phyloP scores from a whole-genome alignment of 2,329 filamentous ascomycete species.

The Cercospora beticola region DNA sequence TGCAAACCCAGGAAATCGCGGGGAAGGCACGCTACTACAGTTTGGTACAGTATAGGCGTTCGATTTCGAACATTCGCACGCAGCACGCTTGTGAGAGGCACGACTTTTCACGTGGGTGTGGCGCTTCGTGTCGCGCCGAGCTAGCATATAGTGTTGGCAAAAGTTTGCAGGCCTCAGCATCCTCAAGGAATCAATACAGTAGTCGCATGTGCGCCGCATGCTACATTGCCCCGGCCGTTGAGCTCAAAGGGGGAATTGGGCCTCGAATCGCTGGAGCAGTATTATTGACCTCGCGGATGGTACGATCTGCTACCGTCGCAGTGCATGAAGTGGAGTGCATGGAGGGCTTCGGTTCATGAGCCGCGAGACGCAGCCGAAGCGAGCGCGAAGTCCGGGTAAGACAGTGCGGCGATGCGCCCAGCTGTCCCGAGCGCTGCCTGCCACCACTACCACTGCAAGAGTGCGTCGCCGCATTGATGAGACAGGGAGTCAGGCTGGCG shows the following conservation, averaged over 20 bases:
- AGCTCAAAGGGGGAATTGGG: conserved; percentile 13
- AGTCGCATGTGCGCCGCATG: conserved; percentile 7
- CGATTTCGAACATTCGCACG: background rate
- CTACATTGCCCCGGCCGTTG: conserved; percentile 10
- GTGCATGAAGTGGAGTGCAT: conserved; percentile 18
- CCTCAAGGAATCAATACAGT: conserved; percentile 7
- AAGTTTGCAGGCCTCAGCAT: conserved; percentile 10
- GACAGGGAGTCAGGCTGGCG: background rate
- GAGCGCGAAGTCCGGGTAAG: background rate
- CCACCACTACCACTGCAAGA: no score
- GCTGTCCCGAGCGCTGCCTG: background rate
- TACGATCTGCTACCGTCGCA: conserved; percentile 18
- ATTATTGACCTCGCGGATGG: conserved; percentile 8
- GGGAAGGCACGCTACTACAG: background rate
- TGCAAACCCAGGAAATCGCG: background rate
- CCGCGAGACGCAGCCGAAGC: conserved; percentile 5
- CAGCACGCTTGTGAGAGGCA: conserved; percentile 1
- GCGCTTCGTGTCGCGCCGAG: background rate
- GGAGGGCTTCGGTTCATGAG: conserved; percentile 11
- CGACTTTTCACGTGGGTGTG: background rate
- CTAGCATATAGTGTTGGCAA: background rate
- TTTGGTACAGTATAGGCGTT: background rate
- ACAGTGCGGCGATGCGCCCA: background rate
- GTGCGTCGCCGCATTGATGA: background rate
- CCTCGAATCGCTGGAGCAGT: conserved; percentile 2